Conservation (phyloP, 73 alveolate genomes). For the Tetrahymena borealis region DNA sequence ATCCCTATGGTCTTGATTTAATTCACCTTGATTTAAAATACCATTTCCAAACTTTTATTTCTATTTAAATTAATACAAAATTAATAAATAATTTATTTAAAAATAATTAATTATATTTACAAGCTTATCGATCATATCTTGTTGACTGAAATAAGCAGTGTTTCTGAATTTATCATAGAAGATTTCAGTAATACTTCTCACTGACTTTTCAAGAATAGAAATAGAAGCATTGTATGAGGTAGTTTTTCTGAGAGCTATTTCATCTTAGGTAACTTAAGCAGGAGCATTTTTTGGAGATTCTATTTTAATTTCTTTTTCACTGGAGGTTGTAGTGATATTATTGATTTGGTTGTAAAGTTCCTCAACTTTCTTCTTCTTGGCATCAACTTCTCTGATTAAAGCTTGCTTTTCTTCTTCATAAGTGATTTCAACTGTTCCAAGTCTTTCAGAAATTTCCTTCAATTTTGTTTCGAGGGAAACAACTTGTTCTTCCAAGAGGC, state of each 20-base stretch:
- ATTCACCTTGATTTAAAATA: not conserved
- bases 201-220: not conserved
- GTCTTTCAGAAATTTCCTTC: not conserved
- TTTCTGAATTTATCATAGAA: not conserved
- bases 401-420: constrained; percentile 1
- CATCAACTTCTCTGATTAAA: not conserved
- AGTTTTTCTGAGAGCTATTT: not conserved
- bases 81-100: not conserved
- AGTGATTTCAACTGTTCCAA: not conserved
- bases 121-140: not conserved
- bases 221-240: not conserved
- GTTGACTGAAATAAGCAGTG: not conserved
- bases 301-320: not conserved
- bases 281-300: not conserved
- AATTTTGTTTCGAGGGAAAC: not conserved
- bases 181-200: not conserved
- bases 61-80: not conserved
- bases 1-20: not conserved
- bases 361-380: not conserved
- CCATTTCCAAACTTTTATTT: not conserved
- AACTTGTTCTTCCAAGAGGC: not conserved
- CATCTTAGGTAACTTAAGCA: not conserved
- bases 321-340: not conserved
- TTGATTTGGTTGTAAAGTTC: not conserved
- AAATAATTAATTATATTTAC: not conserved